Evolutionary conservation across 768 basidiomycete species (phyloP).

Genomic region (Mycena filopes): DNA sequence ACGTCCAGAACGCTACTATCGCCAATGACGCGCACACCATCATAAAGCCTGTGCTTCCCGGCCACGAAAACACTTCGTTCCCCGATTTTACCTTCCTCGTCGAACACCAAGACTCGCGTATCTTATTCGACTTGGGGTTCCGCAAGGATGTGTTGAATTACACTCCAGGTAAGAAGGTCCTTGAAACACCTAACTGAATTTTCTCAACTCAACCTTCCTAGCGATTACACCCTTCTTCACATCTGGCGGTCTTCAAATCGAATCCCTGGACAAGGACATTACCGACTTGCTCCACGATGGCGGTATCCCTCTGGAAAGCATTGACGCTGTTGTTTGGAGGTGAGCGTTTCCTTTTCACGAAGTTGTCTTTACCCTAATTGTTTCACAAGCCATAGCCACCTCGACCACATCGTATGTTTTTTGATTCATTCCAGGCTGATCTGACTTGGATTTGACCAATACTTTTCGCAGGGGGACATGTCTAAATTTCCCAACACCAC

Average conservation of each 20-base stretch:
- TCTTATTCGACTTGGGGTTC: constrained; percentile 28
- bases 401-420: constrained; percentile 20
- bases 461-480: constrained; percentile 31
- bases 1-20: constrained; percentile 17
- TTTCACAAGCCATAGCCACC: constrained; percentile 3
- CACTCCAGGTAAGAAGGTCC: constrained; percentile 15
- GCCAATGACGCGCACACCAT: not conserved
- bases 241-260: not conserved
- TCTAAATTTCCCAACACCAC: constrained; percentile 33
- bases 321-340: constrained; percentile 27
- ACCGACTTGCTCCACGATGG: constrained; percentile 21
- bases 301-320: constrained; percentile 11
- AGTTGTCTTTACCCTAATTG: not conserved
- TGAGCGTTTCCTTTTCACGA: not conserved
- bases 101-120: constrained; percentile 9
- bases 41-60: constrained; percentile 12
- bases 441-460: no score
- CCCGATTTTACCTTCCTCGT: constrained; percentile 21
- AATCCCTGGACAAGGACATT: constrained; percentile 12
- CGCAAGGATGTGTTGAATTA: constrained; percentile 24
- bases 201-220: no score
- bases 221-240: constrained; percentile 8
- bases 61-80: constrained; percentile 1
- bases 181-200: no score
- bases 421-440: not conserved